Percentiles rank a stretch among this genome's conserved stretches.
phyloP scores from a whole-genome alignment of 768 basidiomycete genomes.

The Tephrocybe sp. region DNA sequence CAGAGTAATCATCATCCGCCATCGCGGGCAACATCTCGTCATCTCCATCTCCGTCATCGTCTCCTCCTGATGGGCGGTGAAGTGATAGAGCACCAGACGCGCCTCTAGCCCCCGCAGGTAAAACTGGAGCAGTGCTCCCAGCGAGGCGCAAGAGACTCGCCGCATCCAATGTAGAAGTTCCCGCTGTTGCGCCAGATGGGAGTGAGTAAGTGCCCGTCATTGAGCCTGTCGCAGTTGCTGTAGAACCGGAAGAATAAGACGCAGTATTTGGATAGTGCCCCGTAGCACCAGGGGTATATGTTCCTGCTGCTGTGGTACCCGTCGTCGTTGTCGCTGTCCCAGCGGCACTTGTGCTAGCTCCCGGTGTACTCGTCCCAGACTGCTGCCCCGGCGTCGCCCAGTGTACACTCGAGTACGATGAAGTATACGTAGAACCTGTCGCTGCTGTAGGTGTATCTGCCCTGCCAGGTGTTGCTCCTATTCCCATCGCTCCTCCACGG shows the following conservation, averaged over 20 bases:
- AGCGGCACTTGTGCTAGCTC: background rate
- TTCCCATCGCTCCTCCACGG: constrained; percentile 28
- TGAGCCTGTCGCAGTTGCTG: background rate
- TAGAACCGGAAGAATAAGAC: constrained; percentile 1
- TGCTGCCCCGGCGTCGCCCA: constrained; percentile 10
- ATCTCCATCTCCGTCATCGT: constrained; percentile 70
- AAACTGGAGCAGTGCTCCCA: constrained; percentile 10
- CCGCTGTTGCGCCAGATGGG: background rate
- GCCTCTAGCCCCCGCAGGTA: constrained; percentile 11
- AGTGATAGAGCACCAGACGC: constrained; percentile 5
- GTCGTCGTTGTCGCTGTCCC: background rate
- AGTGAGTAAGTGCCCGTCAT: background rate
- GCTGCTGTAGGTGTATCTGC: background rate
- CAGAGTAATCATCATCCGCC: constrained; percentile 88
- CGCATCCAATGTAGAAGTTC: constrained; percentile 15
- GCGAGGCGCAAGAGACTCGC: constrained; percentile 20
- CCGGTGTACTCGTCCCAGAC: background rate
- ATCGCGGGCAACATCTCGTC: constrained; percentile 80
- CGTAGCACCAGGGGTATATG: constrained; percentile 3
- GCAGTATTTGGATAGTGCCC: constrained; percentile 8
- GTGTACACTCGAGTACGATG: constrained; percentile 7
- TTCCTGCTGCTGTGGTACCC: background rate
- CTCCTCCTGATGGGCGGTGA: constrained; percentile 24
- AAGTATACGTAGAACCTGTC: background rate
- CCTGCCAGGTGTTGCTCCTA: constrained; percentile 2